Percentiles rank a stretch among this genome's conserved stretches.
phyloP scores from a whole-genome alignment of 257 asterid genomes.

The Dorcoceras hygrometricum region DNA sequence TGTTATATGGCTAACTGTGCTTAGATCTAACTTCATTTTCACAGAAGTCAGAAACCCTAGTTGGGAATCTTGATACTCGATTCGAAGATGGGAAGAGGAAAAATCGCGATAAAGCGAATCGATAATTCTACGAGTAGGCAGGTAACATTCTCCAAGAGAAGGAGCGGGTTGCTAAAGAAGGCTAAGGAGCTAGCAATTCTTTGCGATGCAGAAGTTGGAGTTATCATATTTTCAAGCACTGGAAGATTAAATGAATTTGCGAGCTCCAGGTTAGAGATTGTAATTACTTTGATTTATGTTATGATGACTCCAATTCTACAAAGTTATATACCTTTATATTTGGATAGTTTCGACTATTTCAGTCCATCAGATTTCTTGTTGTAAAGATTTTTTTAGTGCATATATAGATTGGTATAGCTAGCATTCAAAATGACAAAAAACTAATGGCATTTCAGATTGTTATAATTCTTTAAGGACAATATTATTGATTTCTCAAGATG shows the following conservation, averaged over 20 bases:
- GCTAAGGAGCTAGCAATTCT: constrained; percentile 53
- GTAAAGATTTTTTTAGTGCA: neutral
- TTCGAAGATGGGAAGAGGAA: constrained; percentile 45
- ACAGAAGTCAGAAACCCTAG: constrained; percentile 32
- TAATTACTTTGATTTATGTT: neutral
- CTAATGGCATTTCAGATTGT: no score
- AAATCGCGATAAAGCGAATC: constrained; percentile 47
- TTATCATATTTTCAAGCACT: constrained; percentile 46
- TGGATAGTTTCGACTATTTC: neutral
- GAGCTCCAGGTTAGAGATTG: constrained; percentile 30
- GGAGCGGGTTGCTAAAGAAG: constrained; percentile 51
- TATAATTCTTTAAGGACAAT: neutral
- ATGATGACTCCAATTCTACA: neutral
- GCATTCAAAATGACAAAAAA: neutral
- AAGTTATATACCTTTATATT: no score
- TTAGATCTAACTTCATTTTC: constrained; percentile 28
- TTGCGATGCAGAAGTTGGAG: constrained; percentile 59
- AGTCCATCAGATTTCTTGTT: neutral
- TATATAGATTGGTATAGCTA: neutral
- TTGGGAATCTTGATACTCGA: constrained; percentile 1
- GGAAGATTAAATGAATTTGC: constrained; percentile 44
- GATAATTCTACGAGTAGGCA: constrained; percentile 53
- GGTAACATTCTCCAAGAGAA: constrained; percentile 52
- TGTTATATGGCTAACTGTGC: constrained; percentile 12
- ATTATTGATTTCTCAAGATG: neutral